phyloP scores from a whole-genome alignment of 495 filamentous ascomycete genomes.

The Cudoniella acicularis region DNA sequence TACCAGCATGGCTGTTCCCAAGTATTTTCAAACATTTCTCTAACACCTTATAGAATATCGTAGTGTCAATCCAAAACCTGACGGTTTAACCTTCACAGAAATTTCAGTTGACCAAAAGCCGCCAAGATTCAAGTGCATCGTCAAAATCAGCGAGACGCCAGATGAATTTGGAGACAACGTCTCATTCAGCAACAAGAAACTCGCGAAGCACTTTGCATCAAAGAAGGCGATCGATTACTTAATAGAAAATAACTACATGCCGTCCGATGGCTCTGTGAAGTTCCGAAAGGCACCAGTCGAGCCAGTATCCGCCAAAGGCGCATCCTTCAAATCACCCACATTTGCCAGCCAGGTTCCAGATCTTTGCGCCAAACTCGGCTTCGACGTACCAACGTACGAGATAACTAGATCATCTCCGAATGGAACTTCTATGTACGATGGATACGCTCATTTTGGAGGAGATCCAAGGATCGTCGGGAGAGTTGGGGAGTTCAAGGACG shows the following conservation, averaged over 20 bases:
- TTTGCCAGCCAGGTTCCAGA: slow-evolving; percentile 13
- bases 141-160: background rate
- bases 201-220: slow-evolving; percentile 19
- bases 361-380: slow-evolving; percentile 16
- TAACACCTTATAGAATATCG: slow-evolving; percentile 20
- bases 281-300: slow-evolving; percentile 11
- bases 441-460: slow-evolving; percentile 28
- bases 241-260: slow-evolving; percentile 19
- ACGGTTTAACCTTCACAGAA: slow-evolving; percentile 7
- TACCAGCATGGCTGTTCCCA: background rate
- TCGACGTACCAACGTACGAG: slow-evolving; percentile 14
- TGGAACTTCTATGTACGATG: slow-evolving; percentile 17
- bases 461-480: slow-evolving; percentile 29
- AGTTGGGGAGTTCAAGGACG: slow-evolving; percentile 36
- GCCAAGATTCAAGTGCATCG: slow-evolving; percentile 1
- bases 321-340: background rate
- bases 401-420: background rate
- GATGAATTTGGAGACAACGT: slow-evolving; percentile 7
- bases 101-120: background rate
- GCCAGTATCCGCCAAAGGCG: background rate
- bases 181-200: slow-evolving; percentile 10
- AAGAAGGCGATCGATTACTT: slow-evolving; percentile 24
- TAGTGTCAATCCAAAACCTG: slow-evolving; percentile 6
- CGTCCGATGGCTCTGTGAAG: slow-evolving; percentile 13
- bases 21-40: no score